Conservation (phyloP, 2,329 filamentous ascomycete species). For the Sporothrix inflata region DNA sequence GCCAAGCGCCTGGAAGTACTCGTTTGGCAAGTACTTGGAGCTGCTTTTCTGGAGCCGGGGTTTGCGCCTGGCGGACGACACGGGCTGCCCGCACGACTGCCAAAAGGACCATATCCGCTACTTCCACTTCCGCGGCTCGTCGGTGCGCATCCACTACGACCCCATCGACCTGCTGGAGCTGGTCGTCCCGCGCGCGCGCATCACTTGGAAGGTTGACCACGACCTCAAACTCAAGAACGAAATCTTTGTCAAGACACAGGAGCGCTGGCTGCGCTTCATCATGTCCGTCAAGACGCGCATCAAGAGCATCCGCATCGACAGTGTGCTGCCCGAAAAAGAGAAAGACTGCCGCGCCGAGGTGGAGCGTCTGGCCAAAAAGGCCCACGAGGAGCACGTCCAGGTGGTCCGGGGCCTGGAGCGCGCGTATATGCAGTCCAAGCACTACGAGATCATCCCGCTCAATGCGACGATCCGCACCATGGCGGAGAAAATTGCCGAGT, state of each 20-base stretch:
- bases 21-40: slow-evolving; percentile 97
- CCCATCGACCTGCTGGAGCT: slow-evolving; percentile 92
- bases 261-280: slow-evolving; percentile 85
- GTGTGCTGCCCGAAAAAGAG: slow-evolving; percentile 82
- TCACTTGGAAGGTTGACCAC: slow-evolving; percentile 98
- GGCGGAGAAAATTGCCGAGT: slow-evolving; percentile 89
- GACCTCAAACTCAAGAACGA: slow-evolving; percentile 93
- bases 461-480: slow-evolving; percentile 87
- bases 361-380: slow-evolving; percentile 74
- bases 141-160: slow-evolving; percentile 89
- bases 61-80: slow-evolving; percentile 69
- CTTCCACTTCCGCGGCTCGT: slow-evolving; percentile 85
- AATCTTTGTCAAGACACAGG: slow-evolving; percentile 78
- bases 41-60: slow-evolving; percentile 93
- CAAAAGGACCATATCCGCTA: slow-evolving; percentile 91
- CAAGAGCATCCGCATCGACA: slow-evolving; percentile 87
- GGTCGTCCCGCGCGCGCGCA: slow-evolving; percentile 82
- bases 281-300: slow-evolving; percentile 80
- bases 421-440: slow-evolving; percentile 89
- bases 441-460: slow-evolving; percentile 94
- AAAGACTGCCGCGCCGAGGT: slow-evolving; percentile 82
- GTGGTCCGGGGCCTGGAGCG: slow-evolving; percentile 80
- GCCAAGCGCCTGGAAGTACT: slow-evolving; percentile 94
- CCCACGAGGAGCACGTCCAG: slow-evolving; percentile 78
- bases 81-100: slow-evolving; percentile 81